Base-by-base conservation (phyloP, 371 early-diverging fungal species). In the Apophysomyces sp. region DNA sequence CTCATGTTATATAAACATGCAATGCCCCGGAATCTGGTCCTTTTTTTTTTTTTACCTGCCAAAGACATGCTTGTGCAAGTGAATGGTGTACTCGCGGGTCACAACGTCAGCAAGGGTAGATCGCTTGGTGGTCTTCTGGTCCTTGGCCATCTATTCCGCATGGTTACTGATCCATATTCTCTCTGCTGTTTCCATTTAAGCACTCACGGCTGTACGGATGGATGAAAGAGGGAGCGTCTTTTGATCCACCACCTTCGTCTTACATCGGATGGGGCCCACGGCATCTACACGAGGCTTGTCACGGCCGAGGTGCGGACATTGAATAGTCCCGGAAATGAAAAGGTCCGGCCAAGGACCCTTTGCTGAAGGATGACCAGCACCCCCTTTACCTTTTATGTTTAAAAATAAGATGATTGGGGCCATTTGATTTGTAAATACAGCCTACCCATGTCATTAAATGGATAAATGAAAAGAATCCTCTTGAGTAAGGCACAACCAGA, bases 61-160 rank as follows among this genome's bases (percentile, higher is more conserved):
- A 41, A 72, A 76, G 71, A 94, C 87, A 67, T 82, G 85, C 86
- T 93, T 94, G 91, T 94, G 94, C 71, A 96, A 73, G 88, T 94
- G 92, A 77, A 94, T 90, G 78, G 94, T 96, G 90, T 89, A 92
- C 76, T 94, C 94, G 69, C 94, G 89, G 65, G 94, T 90, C 70
- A 94, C 89, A 67, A 86, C 81, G 70, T 83, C 83, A 69, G 80
- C 68, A 71, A 82, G 76, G 51, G 84, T 79, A 56, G 84, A 84
- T 67, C 82, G 80, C 78, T 83, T 79, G 69, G 72, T 70, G 60
- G 71, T 71, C 60, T 60, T 60, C 67, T 81, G 71, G 68, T 78
- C 74, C 73, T 81, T 80, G 73, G 73, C 82, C 82, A 81, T 81
- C 62, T 62, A 57, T 36, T 0, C 21, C 18, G 37, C 26, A 53